Evolutionary conservation across 1,284 basidiomycete species (phyloP).

Genomic region (Amylostereum chailletii): DNA sequence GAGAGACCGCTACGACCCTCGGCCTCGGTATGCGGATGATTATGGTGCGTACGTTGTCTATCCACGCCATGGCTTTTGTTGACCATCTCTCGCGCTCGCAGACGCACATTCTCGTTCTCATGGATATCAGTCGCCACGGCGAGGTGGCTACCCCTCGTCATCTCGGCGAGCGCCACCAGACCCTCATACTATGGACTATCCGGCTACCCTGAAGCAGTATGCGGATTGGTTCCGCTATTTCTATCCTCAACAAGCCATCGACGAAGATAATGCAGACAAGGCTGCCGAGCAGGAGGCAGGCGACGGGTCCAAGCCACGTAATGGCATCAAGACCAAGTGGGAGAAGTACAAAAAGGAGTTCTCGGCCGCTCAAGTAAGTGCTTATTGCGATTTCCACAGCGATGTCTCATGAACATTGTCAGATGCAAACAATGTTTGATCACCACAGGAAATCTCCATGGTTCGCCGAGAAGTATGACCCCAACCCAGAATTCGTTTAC

Average conservation of each 20-base stretch:
- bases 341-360: slow-evolving; percentile 91
- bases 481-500: slow-evolving; percentile 53
- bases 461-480: slow-evolving; percentile 93
- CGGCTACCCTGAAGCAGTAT: slow-evolving; percentile 76
- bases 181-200: slow-evolving; percentile 77
- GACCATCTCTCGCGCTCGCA: slow-evolving; percentile 19
- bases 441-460: slow-evolving; percentile 86
- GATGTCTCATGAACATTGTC: slow-evolving; percentile 29
- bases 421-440: slow-evolving; percentile 89
- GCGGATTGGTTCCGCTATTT: slow-evolving; percentile 85
- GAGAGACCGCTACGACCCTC: slow-evolving; percentile 69
- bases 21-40: slow-evolving; percentile 72
- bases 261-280: slow-evolving; percentile 75
- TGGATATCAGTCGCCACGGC: slow-evolving; percentile 55
- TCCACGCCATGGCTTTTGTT: slow-evolving; percentile 4
- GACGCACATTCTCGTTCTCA: slow-evolving; percentile 59
- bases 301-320: slow-evolving; percentile 69
- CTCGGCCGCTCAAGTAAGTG: slow-evolving; percentile 71
- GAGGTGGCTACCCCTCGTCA: slow-evolving; percentile 34
- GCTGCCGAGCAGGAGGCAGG: slow-evolving; percentile 73
- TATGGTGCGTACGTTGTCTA: slow-evolving; percentile 46
- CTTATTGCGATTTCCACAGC: slow-evolving; percentile 10
- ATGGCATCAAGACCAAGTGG: slow-evolving; percentile 74
- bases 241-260: slow-evolving; percentile 67
- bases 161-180: slow-evolving; percentile 62